Conservation (phyloP, 208 protist species). For the Leptomonas pyrrhocoris region DNA sequence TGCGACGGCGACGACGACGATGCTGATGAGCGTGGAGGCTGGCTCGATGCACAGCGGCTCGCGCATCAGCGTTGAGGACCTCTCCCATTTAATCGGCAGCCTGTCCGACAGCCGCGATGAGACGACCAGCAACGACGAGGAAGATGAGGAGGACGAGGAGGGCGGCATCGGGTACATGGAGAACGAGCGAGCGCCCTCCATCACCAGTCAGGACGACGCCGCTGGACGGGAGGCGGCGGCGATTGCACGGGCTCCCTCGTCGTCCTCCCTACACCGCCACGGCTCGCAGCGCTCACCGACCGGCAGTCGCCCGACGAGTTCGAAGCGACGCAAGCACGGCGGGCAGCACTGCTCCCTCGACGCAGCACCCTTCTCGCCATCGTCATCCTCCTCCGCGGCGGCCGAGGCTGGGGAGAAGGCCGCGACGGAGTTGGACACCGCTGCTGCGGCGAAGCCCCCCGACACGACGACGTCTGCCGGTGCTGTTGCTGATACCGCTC, state of each 20-base stretch:
- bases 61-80: slow-evolving; percentile 58
- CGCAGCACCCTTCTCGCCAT: not conserved
- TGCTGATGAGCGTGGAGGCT: slow-evolving; percentile 5
- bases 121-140: slow-evolving; percentile 12
- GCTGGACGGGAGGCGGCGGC: not conserved
- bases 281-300: slow-evolving; percentile 3
- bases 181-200: not conserved
- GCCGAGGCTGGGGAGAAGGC: not conserved
- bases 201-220: not conserved
- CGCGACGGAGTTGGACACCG: too few relatives aligned
- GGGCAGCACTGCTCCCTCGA: not conserved
- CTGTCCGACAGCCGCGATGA: slow-evolving; percentile 23
- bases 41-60: slow-evolving; percentile 45
- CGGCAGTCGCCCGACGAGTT: slow-evolving; percentile 4
- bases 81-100: slow-evolving; percentile 43
- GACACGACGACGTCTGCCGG: not conserved
- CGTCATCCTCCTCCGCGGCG: not conserved
- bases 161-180: not conserved
- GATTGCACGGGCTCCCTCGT: not conserved
- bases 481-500: not conserved
- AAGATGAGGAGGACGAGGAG: slow-evolving; percentile 9
- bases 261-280: not conserved
- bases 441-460: too few relatives aligned
- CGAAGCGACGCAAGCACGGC: slow-evolving; percentile 4
- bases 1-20: too few relatives aligned